These are phyloP conservation scores for Pichia cephalocereana DNA, from an alignment of 805 yeast genomes.

Conservation along the genomic window DNA sequence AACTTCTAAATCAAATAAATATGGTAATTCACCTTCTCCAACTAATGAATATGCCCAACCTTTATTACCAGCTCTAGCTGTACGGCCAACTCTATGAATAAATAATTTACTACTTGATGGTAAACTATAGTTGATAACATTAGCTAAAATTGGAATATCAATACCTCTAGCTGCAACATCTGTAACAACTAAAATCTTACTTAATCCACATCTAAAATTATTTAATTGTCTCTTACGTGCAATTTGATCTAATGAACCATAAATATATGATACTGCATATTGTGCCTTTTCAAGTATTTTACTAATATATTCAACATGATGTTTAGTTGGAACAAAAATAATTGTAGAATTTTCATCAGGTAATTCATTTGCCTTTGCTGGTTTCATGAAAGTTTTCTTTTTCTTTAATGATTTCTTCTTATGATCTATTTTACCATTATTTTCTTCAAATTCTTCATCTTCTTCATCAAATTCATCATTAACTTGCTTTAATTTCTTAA, in stretches of 20 bases:
- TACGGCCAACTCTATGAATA: constrained; percentile 96
- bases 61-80: constrained; percentile 96
- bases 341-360: constrained; percentile 86
- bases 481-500: constrained; percentile 40
- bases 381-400: constrained; percentile 22
- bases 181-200: constrained; percentile 87
- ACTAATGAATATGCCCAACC: constrained; percentile 97
- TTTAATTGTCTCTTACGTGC: constrained; percentile 87
- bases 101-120: constrained; percentile 92
- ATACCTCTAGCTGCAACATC: constrained; percentile 99
- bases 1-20: constrained; percentile 79
- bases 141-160: constrained; percentile 93
- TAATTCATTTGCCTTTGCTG: constrained; percentile 73
- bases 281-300: constrained; percentile 66
- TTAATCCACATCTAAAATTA: constrained; percentile 75
- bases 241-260: constrained; percentile 90
- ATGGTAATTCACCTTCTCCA: constrained; percentile 79
- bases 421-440: constrained; percentile 22
- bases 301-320: constrained; percentile 90
- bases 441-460: constrained; percentile 42
- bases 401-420: constrained; percentile 22
- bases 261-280: constrained; percentile 76
- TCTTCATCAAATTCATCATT: constrained; percentile 42
- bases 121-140: constrained; percentile 83
- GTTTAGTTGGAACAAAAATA: constrained; percentile 92